A percentile compares a stretch with the other conserved stretches of the same genome.
Conservation (phyloP, 192 early-diverging fungal species). For the Coemansia sp. region DNA sequence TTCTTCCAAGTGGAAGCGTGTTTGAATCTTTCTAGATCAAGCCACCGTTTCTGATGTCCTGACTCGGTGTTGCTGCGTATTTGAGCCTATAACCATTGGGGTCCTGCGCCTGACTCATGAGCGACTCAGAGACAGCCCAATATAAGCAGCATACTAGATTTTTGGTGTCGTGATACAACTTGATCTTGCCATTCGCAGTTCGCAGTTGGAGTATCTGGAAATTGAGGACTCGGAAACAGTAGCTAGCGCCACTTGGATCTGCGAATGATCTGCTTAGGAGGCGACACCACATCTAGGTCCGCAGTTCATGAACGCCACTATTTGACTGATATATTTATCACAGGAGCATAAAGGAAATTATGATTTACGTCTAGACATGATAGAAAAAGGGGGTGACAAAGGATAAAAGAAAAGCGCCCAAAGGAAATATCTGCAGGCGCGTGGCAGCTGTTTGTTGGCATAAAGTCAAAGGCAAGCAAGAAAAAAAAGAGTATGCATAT, state of each 20-base stretch:
- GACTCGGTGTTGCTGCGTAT: neutral
- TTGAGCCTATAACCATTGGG: neutral
- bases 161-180: neutral
- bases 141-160: neutral
- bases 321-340: neutral
- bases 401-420: neutral
- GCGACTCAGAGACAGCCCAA: neutral
- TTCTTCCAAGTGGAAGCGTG: neutral
- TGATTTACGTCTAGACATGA: neutral
- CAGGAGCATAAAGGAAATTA: neutral
- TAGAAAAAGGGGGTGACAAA: neutral
- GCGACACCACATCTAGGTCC: neutral
- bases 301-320: neutral
- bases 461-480: slow-evolving; percentile 9
- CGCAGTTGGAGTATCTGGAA: neutral
- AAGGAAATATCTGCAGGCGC: slow-evolving; percentile 3
- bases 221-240: neutral
- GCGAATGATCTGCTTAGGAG: neutral
- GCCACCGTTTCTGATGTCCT: neutral
- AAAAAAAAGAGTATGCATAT: neutral
- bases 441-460: neutral
- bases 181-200: neutral
- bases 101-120: neutral
- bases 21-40: neutral
- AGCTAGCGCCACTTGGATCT: neutral